phyloP scores from a whole-genome alignment of 1,139 yeast species.

The Sugiyamaella grinbergsii region DNA sequence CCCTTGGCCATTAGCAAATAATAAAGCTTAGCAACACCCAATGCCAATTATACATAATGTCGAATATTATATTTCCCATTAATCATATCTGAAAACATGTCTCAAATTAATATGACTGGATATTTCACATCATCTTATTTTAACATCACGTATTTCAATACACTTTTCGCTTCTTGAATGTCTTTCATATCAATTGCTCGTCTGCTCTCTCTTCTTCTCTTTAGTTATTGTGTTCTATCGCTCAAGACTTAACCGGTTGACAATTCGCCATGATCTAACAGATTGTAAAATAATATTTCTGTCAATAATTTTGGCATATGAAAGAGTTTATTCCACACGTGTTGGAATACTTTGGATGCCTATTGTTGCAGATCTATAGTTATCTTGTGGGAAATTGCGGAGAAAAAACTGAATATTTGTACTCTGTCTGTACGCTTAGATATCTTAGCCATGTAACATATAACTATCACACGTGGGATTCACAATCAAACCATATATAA shows the following conservation, averaged over 20 bases:
- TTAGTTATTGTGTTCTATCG: neutral
- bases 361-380: neutral
- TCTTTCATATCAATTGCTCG: no score
- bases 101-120: no score
- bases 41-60: no score
- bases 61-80: no score
- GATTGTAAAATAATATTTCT: neutral
- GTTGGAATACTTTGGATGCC: conserved; percentile 1
- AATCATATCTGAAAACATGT: no score
- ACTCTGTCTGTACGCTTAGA: no score
- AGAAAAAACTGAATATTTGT: no score
- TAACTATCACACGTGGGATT: neutral
- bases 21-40: no score
- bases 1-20: neutral
- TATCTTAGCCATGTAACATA: neutral
- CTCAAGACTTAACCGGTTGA: neutral
- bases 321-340: conserved; percentile 3
- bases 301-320: conserved; percentile 2
- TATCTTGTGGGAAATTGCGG: conserved; percentile 1
- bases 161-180: no score
- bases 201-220: no score
- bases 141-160: no score
- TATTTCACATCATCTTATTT: no score
- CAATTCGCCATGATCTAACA: neutral
- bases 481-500: neutral